These are phyloP conservation scores for Ogataea trehaloabstinens DNA, from an alignment of 805 yeast genomes.

Conservation along the genomic window DNA sequence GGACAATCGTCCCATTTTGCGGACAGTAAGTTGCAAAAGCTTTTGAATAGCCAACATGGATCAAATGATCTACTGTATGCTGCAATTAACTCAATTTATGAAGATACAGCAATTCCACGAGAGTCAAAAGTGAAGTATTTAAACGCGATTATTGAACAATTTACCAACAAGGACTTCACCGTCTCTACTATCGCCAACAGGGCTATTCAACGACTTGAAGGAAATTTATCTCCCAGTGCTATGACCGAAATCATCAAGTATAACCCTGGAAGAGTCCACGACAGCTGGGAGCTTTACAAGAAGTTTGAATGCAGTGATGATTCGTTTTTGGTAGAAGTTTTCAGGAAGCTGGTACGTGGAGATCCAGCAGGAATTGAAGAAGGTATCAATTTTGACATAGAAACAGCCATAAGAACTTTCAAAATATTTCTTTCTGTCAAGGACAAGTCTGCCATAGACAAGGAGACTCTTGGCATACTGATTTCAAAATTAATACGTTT, in stretches of 20 bases:
- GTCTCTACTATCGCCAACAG: constrained; percentile 19
- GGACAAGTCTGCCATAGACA: constrained; percentile 14
- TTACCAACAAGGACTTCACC: constrained; percentile 27
- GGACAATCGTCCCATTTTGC: too few relatives aligned
- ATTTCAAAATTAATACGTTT: constrained; percentile 18
- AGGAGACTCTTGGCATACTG: constrained; percentile 8
- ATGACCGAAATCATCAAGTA: constrained; percentile 27
- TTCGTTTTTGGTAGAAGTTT: constrained; percentile 1
- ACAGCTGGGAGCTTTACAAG: constrained; percentile 32
- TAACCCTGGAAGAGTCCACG: constrained; percentile 36
- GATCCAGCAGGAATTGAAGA: constrained; percentile 14
- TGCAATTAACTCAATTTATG: not conserved
- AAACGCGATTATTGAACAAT: constrained; percentile 23
- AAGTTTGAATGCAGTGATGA: constrained; percentile 4
- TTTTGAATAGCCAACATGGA: too few relatives aligned
- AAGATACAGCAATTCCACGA: constrained; percentile 6
- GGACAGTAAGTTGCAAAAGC: not conserved
- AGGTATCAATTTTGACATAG: constrained; percentile 14
- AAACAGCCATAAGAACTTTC: constrained; percentile 13
- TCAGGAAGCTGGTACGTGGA: constrained; percentile 6
- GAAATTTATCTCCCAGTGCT: constrained; percentile 13
- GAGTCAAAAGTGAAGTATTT: constrained; percentile 17
- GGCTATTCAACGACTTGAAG: constrained; percentile 4
- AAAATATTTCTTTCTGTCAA: constrained; percentile 12
- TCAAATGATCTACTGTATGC: not conserved